phyloP scores from a whole-genome alignment of 495 filamentous ascomycete species.

The Bacidia gigantensis region DNA sequence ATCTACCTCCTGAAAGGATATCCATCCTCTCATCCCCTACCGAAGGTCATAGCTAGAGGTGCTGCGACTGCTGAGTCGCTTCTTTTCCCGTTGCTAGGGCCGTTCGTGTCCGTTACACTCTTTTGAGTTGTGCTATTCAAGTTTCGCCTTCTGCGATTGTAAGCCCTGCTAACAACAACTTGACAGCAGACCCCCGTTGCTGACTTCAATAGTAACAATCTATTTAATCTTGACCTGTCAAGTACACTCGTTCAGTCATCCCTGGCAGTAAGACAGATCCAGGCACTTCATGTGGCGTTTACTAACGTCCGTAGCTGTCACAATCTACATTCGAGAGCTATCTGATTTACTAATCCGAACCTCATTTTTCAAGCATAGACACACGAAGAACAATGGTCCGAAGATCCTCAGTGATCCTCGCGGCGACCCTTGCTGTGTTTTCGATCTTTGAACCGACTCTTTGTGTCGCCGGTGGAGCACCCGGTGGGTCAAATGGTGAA shows the following conservation, averaged over 20 bases:
- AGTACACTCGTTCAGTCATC: slow-evolving; percentile 46
- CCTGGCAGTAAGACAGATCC: slow-evolving; percentile 37
- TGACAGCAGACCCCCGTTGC: too few relatives aligned
- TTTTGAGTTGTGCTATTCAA: slow-evolving; percentile 11
- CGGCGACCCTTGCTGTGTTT: slow-evolving; percentile 34
- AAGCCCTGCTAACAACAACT: too few relatives aligned
- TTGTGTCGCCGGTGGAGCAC: slow-evolving; percentile 18
- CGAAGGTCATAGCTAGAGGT: slow-evolving; percentile 15
- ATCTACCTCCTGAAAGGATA: background rate
- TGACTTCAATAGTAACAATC: slow-evolving; percentile 34
- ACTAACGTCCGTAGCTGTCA: background rate
- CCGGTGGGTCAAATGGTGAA: slow-evolving; percentile 9
- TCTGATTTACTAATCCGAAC: background rate
- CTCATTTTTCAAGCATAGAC: too few relatives aligned
- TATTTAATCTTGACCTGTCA: slow-evolving; percentile 41
- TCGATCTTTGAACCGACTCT: slow-evolving; percentile 34
- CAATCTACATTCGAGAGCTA: background rate
- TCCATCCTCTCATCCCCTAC: slow-evolving; percentile 15
- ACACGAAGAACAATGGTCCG: slow-evolving; percentile 23
- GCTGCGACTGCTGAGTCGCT: slow-evolving; percentile 14
- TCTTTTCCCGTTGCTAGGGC: slow-evolving; percentile 11
- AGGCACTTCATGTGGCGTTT: slow-evolving; percentile 18
- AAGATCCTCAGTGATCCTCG: slow-evolving; percentile 35
- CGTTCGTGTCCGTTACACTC: slow-evolving; percentile 19
- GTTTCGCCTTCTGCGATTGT: slow-evolving; percentile 6